Base-by-base conservation (phyloP, 2,329 filamentous ascomycete species). In the Aureobasidium namibiae region DNA sequence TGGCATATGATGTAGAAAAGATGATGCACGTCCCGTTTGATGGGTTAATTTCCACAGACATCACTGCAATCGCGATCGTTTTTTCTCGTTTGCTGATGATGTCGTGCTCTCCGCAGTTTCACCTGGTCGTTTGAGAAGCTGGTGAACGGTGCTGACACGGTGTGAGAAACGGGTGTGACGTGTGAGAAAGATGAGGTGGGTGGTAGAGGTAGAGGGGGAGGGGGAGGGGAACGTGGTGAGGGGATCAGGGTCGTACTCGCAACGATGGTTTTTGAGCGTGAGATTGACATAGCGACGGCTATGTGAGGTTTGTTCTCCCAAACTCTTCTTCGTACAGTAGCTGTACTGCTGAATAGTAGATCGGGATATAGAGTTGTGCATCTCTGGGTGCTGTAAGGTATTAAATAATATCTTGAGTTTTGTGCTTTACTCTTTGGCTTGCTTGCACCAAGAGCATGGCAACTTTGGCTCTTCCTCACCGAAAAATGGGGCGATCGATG, bases 11-110 rank as follows among this genome's bases (percentile, higher is more conserved):
- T 26, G 10, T 4, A 14, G 29, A 36, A n/a, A n/a, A n/a, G n/a
- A n/a, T n/a, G 14, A 36, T 16, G 31, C 46, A 49, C 46, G 46
- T 34, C 46, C 44, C 44, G n/a, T n/a, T n/a, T n/a, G n/a, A n/a
- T n/a, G n/a, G n/a, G n/a, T n/a, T n/a, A n/a, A n/a, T n/a, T n/a
- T n/a, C n/a, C n/a, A n/a, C n/a, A n/a, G n/a, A n/a, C n/a, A n/a
- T n/a, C n/a, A n/a, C n/a, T n/a, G n/a, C n/a, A n/a, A n/a, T n/a
- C n/a, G n/a, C n/a, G n/a, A n/a, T n/a, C 44, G 24, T 31, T 46
- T 46, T 46, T 46, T 31, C 8, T 45, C n/a, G n/a, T 10, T 31
- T 44, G 4, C 14, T 8, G 9, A 49, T 36, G 13, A 49, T 49
- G 46, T 34, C 46, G 21, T 34, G 31, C 4, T 49, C 46, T 23